These are phyloP conservation scores for Eimeria sp. DNA, from an alignment of 169 alveolate genomes.

Conservation along the genomic window DNA sequence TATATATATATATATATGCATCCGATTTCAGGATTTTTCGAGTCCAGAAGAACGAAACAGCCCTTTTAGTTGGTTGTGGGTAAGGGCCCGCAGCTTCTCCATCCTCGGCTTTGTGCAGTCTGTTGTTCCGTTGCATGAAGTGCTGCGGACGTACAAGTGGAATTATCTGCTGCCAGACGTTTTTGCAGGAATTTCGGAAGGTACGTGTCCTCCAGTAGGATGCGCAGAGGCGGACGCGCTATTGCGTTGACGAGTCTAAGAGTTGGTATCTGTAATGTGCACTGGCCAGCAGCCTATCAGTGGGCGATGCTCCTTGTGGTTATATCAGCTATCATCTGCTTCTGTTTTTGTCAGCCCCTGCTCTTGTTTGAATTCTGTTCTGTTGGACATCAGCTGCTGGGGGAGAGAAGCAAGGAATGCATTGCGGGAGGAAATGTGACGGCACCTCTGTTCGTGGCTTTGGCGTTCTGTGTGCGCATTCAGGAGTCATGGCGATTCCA, in stretches of 20 bases:
- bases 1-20: too few species aligned
- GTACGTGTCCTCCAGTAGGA: not conserved
- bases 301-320: not conserved
- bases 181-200: conserved; percentile 78
- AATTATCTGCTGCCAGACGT: conserved; percentile 67
- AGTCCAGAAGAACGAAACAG: not conserved
- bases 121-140: conserved; percentile 62
- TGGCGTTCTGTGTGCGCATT: not conserved
- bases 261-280: not conserved
- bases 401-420: not conserved
- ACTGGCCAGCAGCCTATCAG: not conserved
- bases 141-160: conserved; percentile 66
- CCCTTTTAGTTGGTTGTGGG: conserved; percentile 33
- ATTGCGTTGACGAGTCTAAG: not conserved
- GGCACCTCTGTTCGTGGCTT: not conserved
- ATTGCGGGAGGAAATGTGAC: not conserved
- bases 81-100: conserved; percentile 59
- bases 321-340: not conserved
- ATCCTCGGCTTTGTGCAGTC: conserved; percentile 27
- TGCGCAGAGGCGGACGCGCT: not conserved
- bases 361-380: not conserved
- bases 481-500: conserved; percentile 85
- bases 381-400: not conserved
- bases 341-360: not conserved
- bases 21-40: conserved; percentile 24